Percentiles rank a stretch among this genome's conserved stretches.
Conservation (phyloP, 805 yeast genomes). For the Yamadazyma laniorum region DNA sequence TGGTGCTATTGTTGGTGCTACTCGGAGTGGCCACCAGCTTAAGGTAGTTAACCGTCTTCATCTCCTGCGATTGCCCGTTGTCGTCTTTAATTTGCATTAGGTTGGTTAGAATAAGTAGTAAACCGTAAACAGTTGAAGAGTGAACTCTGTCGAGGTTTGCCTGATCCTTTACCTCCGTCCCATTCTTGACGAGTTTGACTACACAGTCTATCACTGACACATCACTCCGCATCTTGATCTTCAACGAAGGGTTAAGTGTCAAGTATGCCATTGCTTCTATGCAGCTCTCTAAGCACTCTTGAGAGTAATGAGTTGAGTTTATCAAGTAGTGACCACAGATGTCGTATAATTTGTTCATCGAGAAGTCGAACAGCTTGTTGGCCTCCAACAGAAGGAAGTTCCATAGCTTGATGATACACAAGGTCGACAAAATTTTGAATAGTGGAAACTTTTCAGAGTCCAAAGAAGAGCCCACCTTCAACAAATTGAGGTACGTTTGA, state of each 20-base stretch:
- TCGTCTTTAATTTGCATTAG: constrained; percentile 32
- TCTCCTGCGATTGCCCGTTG: constrained; percentile 24
- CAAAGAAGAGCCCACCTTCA: constrained; percentile 28
- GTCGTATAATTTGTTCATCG: constrained; percentile 29
- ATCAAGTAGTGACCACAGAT: constrained; percentile 12
- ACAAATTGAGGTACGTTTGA: constrained; percentile 39
- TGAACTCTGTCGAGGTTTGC: constrained; percentile 13
- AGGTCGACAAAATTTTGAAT: constrained; percentile 36
- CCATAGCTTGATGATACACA: constrained; percentile 59
- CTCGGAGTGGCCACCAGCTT: constrained; percentile 36
- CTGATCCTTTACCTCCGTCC: background rate
- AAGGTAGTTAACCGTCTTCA: constrained; percentile 33
- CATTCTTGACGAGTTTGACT: constrained; percentile 1
- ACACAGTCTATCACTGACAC: constrained; percentile 20
- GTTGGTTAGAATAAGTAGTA: constrained; percentile 40
- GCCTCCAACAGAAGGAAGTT: constrained; percentile 34
- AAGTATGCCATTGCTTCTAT: constrained; percentile 53
- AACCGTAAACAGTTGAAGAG: constrained; percentile 35
- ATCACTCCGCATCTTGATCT: constrained; percentile 34
- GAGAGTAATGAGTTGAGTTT: background rate
- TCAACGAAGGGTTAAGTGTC: constrained; percentile 35
- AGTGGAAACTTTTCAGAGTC: constrained; percentile 13
- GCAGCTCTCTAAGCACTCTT: constrained; percentile 6
- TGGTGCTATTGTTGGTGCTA: constrained; percentile 18
- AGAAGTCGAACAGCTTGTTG: constrained; percentile 5